Evolutionary conservation across 2,329 filamentous ascomycete species (phyloP).

Genomic region (Diatrype stigma): DNA sequence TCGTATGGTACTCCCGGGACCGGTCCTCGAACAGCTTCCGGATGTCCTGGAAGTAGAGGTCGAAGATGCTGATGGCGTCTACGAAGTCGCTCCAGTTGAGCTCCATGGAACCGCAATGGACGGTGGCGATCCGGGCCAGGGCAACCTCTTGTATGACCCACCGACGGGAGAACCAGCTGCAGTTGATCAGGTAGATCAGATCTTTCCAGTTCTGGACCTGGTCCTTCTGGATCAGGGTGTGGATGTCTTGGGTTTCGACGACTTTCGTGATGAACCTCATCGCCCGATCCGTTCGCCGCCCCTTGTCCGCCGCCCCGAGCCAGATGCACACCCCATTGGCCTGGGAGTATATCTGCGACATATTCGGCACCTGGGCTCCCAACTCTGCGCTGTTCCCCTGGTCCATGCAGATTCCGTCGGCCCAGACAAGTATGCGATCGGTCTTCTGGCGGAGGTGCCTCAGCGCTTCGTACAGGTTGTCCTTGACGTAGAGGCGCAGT

Average conservation of each 20-base stretch:
- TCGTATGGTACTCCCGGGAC: not conserved
- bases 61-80: slow-evolving; percentile 16
- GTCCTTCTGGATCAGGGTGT: not conserved
- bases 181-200: slow-evolving; percentile 3
- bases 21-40: slow-evolving; percentile 1
- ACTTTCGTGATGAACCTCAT: slow-evolving; percentile 6
- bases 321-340: slow-evolving; percentile 4
- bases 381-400: not conserved
- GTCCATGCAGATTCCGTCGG: not conserved
- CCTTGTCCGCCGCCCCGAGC: slow-evolving; percentile 3
- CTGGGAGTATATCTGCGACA: slow-evolving; percentile 3
- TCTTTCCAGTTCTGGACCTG: slow-evolving; percentile 1
- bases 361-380: not conserved
- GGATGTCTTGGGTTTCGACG: not conserved
- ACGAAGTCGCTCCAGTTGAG: slow-evolving; percentile 17
- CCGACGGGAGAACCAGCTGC: slow-evolving; percentile 9
- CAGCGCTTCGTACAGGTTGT: not conserved
- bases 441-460: not conserved
- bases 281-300: not conserved
- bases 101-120: slow-evolving; percentile 1
- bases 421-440: not conserved
- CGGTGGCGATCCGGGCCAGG: slow-evolving; percentile 2
- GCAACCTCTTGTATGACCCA: slow-evolving; percentile 11
- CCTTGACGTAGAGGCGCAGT: not conserved
- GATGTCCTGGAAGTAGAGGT: slow-evolving; percentile 9